These are phyloP conservation scores for Lentinus tigrinus DNA, from an alignment of 768 basidiomycete genomes.

Conservation along the genomic window DNA sequence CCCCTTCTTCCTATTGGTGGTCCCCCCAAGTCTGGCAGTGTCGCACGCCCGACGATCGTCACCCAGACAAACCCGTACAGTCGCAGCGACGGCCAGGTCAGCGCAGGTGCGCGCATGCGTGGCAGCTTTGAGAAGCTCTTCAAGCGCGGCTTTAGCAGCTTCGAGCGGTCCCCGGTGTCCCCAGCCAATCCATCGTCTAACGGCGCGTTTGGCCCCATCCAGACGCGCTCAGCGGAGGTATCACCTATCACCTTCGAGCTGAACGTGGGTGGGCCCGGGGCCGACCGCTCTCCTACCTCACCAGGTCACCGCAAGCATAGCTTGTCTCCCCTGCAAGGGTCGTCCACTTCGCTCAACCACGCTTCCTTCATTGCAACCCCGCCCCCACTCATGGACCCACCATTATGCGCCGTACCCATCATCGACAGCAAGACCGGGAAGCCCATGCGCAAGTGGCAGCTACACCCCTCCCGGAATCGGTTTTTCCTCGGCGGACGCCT, in stretches of 20 bases:
- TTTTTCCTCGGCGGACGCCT: constrained; percentile 74
- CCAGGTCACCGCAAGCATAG: constrained; percentile 21
- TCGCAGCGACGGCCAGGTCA: constrained; percentile 27
- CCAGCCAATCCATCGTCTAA: constrained; percentile 17
- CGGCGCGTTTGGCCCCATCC: constrained; percentile 17
- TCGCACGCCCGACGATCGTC: constrained; percentile 26
- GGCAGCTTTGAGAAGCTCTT: constrained; percentile 62
- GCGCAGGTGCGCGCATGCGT: constrained; percentile 43
- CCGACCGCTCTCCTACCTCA: constrained; percentile 21
- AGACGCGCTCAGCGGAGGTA: constrained; percentile 15
- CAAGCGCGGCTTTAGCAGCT: constrained; percentile 44
- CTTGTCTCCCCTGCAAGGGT: constrained; percentile 19
- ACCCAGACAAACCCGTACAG: constrained; percentile 27
- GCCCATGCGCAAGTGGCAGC: constrained; percentile 54
- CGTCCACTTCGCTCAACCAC: constrained; percentile 20
- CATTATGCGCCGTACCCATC: constrained; percentile 35
- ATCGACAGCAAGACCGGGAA: constrained; percentile 36
- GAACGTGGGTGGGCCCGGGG: constrained; percentile 17
- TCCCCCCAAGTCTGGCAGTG: constrained; percentile 18
- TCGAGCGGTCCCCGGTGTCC: constrained; percentile 28
- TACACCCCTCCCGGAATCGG: constrained; percentile 69
- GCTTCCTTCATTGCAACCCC: constrained; percentile 26
- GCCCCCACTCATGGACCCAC: constrained; percentile 31
- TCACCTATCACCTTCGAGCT: constrained; percentile 28
- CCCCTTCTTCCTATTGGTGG: constrained; percentile 61